A percentile compares a stretch with the other conserved stretches of the same genome.
Conservation (phyloP, 208 protist genomes). For the Leishmania amazonensis region DNA sequence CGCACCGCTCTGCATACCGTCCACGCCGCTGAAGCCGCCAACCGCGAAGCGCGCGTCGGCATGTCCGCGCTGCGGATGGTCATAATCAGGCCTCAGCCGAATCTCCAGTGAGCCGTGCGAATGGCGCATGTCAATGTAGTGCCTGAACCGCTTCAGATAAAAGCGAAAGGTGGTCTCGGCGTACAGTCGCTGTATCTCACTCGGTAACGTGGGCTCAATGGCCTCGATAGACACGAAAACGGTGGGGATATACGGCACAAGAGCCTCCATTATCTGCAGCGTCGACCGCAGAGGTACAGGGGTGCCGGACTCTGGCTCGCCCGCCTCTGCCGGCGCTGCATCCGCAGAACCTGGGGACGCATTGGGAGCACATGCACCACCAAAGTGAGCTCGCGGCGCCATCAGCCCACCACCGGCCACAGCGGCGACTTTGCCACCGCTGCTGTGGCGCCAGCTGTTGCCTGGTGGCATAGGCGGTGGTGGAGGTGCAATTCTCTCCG, state of each 20-base stretch:
- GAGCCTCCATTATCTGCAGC: conserved; percentile 58
- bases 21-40: conserved; percentile 15
- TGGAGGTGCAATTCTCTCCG: neutral
- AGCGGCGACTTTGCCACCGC: neutral
- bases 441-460: conserved; percentile 1
- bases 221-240: conserved; percentile 67
- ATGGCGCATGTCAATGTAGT: conserved; percentile 80
- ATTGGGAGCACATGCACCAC: neutral
- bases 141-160: conserved; percentile 72
- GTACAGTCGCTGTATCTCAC: conserved; percentile 52
- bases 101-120: conserved; percentile 54
- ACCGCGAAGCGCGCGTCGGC: conserved; percentile 55
- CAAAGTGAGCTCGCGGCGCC: neutral
- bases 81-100: conserved; percentile 60
- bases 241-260: conserved; percentile 84
- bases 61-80: conserved; percentile 65
- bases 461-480: conserved; percentile 2
- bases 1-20: conserved; percentile 1
- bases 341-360: neutral
- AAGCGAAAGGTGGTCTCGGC: conserved; percentile 53
- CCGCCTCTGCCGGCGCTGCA: neutral
- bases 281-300: conserved; percentile 23
- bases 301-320: neutral
- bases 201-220: conserved; percentile 53
- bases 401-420: neutral